Percentiles rank a stretch among this genome's conserved stretches.
Conservation (phyloP, 345 rosid genomes). For the Salix suchowensis region DNA sequence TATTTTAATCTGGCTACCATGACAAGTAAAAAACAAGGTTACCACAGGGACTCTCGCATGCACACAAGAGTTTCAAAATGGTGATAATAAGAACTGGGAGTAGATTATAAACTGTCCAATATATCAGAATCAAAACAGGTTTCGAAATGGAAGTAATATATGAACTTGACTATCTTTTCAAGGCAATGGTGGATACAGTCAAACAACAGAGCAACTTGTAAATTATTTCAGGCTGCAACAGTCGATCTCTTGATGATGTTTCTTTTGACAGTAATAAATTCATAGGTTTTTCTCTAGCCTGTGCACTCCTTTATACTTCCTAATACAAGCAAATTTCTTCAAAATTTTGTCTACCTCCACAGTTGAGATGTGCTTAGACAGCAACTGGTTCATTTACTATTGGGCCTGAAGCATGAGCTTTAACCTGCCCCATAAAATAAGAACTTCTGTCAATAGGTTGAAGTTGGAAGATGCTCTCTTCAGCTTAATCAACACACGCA, state of each 20-base stretch:
- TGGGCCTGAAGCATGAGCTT: slow-evolving; percentile 37
- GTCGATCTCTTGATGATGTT: background rate
- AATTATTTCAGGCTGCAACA: background rate
- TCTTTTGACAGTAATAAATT: background rate
- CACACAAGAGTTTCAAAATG: background rate
- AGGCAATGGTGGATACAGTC: background rate
- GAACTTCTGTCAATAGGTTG: slow-evolving; percentile 25
- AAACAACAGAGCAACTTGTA: background rate
- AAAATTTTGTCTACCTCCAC: slow-evolving; percentile 20
- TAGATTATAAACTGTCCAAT: background rate
- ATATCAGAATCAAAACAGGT: background rate
- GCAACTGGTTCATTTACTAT: slow-evolving; percentile 64
- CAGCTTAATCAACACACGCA: slow-evolving; percentile 20
- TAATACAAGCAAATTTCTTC: slow-evolving; percentile 40
- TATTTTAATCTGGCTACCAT: background rate
- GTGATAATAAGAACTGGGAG: background rate
- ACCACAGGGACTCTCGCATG: background rate
- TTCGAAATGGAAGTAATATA: background rate
- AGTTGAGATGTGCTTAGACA: slow-evolving; percentile 34
- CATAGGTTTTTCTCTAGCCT: background rate
- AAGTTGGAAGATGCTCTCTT: slow-evolving; percentile 15
- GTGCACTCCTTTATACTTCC: slow-evolving; percentile 25
- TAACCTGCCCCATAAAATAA: slow-evolving; percentile 42
- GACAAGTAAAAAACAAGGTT: background rate
- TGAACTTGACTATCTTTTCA: background rate